phyloP scores from a whole-genome alignment of 345 rosid genomes.

The Gossypium anomalum region DNA sequence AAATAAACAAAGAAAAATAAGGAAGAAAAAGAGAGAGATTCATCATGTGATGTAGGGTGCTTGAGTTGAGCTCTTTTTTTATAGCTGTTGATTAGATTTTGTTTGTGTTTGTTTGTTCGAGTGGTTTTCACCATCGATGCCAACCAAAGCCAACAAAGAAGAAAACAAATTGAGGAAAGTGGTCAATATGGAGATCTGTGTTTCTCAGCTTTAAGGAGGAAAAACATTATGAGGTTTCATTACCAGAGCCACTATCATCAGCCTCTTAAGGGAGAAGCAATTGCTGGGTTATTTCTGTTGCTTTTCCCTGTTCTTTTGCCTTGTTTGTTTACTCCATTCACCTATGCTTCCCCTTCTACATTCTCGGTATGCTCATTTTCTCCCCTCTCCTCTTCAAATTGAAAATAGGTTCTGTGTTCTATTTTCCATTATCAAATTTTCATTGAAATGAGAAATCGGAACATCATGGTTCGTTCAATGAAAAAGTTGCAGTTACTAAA shows the following conservation, averaged over 20 bases:
- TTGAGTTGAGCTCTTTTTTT: background rate
- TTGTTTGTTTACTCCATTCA: conserved; percentile 32
- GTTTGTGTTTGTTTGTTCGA: background rate
- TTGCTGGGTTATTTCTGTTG: conserved; percentile 38
- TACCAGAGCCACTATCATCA: conserved; percentile 16
- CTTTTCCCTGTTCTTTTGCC: conserved; percentile 38
- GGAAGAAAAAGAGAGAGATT: background rate
- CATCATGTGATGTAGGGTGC: conserved; percentile 20
- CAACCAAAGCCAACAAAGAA: background rate
- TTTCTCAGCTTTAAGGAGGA: conserved; percentile 14
- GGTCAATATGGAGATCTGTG: conserved; percentile 29
- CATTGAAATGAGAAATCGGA: conserved; percentile 7
- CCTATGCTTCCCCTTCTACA: conserved; percentile 46
- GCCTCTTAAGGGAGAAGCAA: conserved; percentile 26
- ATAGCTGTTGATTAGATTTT: conserved; percentile 15
- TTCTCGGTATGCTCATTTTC: conserved; percentile 32
- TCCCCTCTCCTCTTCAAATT: background rate
- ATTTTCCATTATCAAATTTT: background rate
- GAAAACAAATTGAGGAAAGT: background rate
- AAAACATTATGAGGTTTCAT: conserved; percentile 24
- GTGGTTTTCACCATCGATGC: conserved; percentile 8
- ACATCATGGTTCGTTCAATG: background rate
- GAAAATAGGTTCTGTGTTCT: conserved; percentile 15
- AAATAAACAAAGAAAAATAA: background rate
- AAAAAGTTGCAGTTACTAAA: conserved; percentile 5